Evolutionary conservation across 768 basidiomycete genomes (phyloP), one percentile per base, ranked within the genome.

Genomic region (Clitopilus passeckerianus): DNA sequence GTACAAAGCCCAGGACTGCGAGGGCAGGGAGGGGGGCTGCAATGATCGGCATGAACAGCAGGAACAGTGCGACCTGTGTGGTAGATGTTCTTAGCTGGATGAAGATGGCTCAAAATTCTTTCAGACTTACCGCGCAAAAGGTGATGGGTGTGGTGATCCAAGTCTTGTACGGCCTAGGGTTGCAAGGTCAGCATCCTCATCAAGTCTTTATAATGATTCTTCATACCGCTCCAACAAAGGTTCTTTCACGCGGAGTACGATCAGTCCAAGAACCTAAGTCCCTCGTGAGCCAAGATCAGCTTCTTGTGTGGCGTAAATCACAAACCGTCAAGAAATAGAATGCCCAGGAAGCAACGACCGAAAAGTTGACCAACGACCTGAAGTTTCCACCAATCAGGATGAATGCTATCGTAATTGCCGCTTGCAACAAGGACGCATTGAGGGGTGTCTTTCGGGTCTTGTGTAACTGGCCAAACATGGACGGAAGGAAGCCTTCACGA

Each of bases 21-120:
- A 91, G 70, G 0, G 95, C 94, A 70, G 96, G 90, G 14, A 87
- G 75, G 6, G 96, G 96, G 20, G 95, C 95, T 2, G 96, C 96
- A 59, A 95, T 88, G 55, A 96, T 80, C 1, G 95, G 95, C 93
- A 99, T 96, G 66, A 88, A 90, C 9, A 99, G 77, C 56, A 98
- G 78, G 74, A 95, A 95, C 55, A 94, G 75, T 2, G 94, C 93
- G 10, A 95, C 89, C 90, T 92, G 59, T 10, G 56, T 6, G 54
- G 34, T 24, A 41, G 34, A 34, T 27, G n/a, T 64, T 30, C 27
- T 30, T 30, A 30, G 27, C 27, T 4, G 27, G 27, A 7, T 30
- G 7, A 30, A 30, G 27, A 30, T 3, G 7, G 27, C 27, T 7
- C 7, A 4, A 7, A 30, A 30, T 30, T 30, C 27, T 30, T 30